Evolutionary conservation across 768 basidiomycete genomes (phyloP), one percentile per base, ranked within the genome.

Genomic region (Coprinopsis marcescibilis): DNA sequence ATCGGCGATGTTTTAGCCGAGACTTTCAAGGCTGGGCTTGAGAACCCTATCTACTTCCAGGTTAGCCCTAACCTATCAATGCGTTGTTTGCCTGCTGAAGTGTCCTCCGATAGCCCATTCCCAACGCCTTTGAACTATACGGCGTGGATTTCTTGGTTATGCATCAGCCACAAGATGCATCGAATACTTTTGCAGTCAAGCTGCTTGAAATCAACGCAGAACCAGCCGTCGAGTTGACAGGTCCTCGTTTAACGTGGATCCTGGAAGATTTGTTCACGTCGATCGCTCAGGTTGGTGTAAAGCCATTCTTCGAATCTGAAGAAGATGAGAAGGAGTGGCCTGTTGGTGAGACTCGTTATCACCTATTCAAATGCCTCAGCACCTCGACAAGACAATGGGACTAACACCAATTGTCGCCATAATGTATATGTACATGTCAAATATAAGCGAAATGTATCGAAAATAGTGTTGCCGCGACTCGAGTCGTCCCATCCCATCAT

Each of bases 201-300:
- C 69, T 97, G 1, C 72, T 97, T 24, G 96, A 98, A 64, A 73
- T 95, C 57, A 99, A 99, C 60, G 83, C 95, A 4, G 93, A 94
- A 53, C 95, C 96, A 1, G 96, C 96, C 35, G 95, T 98, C 49
- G 89, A 93, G 57, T 76, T 95, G 45, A 94, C 94, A 0, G 96
- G 94, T 1, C 76, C 82, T 27, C 75, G 91, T 23, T 66, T 97
- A 27, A 76, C 79, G 14, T 86, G 86, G 77, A 80, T 93, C 36
- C 66, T 96, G 44, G 78, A 85, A 55, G 85, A 88, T 53, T 68
- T 96, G 44, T 95, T 96, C 67, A 66, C 67, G 26, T 74, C 79
- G 1, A 85, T 89, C 14, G 80, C 79, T 1, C 66, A 75, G 51
- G 73, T 80, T 20, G 85, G 83, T 54, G 73, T 95, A 2, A 70